phyloP scores from a whole-genome alignment of 257 asterid genomes.

The Lavandula angustifolia region DNA sequence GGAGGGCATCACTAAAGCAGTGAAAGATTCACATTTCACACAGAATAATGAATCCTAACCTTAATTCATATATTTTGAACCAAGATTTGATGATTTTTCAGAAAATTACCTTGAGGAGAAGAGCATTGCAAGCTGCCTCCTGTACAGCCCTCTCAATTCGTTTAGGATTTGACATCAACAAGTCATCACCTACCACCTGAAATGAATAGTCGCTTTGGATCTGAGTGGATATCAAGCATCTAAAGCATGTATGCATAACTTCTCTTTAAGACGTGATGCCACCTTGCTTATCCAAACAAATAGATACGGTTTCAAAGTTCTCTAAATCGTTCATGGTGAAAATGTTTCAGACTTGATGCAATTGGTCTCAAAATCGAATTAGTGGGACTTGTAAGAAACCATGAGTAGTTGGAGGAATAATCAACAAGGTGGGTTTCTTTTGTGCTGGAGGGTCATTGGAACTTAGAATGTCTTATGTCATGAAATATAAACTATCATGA shows the following conservation, averaged over 20 bases:
- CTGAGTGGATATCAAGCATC: slow-evolving; percentile 11
- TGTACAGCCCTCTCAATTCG: slow-evolving; percentile 86
- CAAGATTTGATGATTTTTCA: slow-evolving; percentile 24
- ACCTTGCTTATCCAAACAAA: slow-evolving; percentile 13
- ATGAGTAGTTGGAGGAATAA: not conserved
- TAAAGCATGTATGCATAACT: slow-evolving; percentile 8
- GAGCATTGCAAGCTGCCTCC: slow-evolving; percentile 86
- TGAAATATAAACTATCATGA: slow-evolving; percentile 1
- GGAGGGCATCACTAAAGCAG: slow-evolving; percentile 16
- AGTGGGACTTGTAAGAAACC: not conserved
- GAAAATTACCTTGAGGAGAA: slow-evolving; percentile 74
- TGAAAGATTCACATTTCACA: slow-evolving; percentile 2
- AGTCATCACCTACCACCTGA: slow-evolving; percentile 93
- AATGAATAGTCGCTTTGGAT: slow-evolving; percentile 25
- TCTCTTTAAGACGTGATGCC: not conserved
- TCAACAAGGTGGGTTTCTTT: not conserved
- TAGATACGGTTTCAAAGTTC: not conserved
- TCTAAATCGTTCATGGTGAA: not conserved
- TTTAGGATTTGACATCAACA: slow-evolving; percentile 85
- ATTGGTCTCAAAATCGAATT: slow-evolving; percentile 16
- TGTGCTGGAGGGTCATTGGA: not conserved
- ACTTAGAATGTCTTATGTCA: slow-evolving; percentile 12
- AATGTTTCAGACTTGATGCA: not conserved
- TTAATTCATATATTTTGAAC: not conserved
- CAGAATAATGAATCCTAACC: slow-evolving; percentile 17